These are phyloP conservation scores for Tricholoma terreum DNA, from an alignment of 768 basidiomycete species.

Conservation along the genomic window DNA sequence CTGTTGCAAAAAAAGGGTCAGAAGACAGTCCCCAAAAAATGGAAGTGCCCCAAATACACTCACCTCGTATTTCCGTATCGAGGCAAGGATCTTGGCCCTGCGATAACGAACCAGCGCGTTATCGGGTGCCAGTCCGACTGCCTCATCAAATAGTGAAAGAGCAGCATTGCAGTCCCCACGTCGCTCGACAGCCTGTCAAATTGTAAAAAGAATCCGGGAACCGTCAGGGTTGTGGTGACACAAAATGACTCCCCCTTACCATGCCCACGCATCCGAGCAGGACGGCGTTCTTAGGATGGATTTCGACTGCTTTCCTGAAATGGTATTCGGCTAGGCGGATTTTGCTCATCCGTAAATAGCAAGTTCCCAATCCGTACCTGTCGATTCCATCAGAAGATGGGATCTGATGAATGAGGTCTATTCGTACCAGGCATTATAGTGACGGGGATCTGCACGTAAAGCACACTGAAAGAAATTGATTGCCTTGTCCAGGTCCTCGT, in stretches of 20 bases:
- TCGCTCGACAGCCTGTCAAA: conserved; percentile 80
- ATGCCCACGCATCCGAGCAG: conserved; percentile 93
- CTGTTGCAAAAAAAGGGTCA: conserved; percentile 42
- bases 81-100: conserved; percentile 86
- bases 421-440: conserved; percentile 96
- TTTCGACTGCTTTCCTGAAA: conserved; percentile 86
- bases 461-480: conserved; percentile 91
- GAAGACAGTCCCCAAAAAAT: neutral
- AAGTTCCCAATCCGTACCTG: conserved; percentile 99
- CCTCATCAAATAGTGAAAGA: conserved; percentile 76
- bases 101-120: conserved; percentile 95
- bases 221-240: conserved; percentile 19
- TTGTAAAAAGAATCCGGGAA: conserved; percentile 21
- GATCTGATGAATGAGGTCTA: conserved; percentile 8
- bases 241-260: conserved; percentile 53
- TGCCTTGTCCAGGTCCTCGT: conserved; percentile 92
- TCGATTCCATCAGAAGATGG: conserved; percentile 32
- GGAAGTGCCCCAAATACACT: conserved; percentile 25
- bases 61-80: conserved; percentile 80
- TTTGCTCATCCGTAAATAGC: conserved; percentile 94
- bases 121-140: conserved; percentile 74
- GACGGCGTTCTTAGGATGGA: conserved; percentile 95
- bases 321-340: conserved; percentile 93
- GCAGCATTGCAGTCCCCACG: conserved; percentile 76
- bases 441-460: conserved; percentile 84